phyloP scores from a whole-genome alignment of 257 asterid genomes.

The Jaltomata sinuosa region DNA sequence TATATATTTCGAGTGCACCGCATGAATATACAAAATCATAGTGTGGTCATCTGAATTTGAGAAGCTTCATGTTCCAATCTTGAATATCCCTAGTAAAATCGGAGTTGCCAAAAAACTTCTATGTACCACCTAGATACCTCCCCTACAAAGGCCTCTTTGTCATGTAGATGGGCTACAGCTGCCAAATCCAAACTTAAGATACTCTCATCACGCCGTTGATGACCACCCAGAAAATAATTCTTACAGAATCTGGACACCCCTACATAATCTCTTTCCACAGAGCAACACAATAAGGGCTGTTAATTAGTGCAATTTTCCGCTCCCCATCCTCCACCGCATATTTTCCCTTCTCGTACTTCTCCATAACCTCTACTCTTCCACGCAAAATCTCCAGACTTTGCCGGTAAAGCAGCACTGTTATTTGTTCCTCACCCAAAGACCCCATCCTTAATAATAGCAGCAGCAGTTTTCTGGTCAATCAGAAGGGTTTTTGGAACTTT shows the following conservation, averaged over 20 bases:
- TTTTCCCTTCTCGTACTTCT: neutral
- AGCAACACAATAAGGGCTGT: neutral
- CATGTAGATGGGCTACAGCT: neutral
- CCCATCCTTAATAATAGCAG: neutral
- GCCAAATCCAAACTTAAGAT: neutral
- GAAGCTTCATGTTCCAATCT: neutral
- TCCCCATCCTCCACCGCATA: neutral
- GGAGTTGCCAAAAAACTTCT: neutral
- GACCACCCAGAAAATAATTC: neutral
- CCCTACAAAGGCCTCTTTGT: neutral
- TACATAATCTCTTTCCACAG: neutral
- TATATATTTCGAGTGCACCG: neutral
- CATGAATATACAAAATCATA: neutral
- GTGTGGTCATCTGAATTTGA: neutral
- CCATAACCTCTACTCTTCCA: neutral
- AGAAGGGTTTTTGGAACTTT: neutral
- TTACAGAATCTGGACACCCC: neutral
- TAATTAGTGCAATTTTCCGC: neutral
- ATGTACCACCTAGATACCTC: neutral
- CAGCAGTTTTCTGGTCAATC: neutral
- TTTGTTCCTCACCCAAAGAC: neutral
- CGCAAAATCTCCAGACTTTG: neutral
- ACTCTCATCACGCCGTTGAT: neutral
- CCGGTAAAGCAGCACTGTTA: neutral
- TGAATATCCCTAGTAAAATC: neutral